phyloP scores from a whole-genome alignment of 805 yeast genomes.

The Wickerhamomyces bisporus region DNA sequence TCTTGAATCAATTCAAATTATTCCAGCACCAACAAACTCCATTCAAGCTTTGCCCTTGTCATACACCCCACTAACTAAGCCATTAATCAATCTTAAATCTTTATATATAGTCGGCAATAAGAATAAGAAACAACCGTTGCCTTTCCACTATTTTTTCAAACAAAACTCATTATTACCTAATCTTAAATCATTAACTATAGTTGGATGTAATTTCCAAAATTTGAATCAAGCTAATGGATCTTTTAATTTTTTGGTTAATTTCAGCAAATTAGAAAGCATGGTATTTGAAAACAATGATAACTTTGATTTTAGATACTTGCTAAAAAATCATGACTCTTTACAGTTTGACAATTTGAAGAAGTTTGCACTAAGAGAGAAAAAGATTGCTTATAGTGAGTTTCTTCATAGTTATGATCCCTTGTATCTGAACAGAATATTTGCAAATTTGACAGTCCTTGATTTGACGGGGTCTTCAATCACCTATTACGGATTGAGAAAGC shows the following conservation, averaged over 20 bases:
- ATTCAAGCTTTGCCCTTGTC: conserved; percentile 4
- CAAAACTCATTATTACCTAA: conserved; percentile 12
- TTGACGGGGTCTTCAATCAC: conserved; percentile 22
- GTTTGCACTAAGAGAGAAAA: conserved; percentile 18
- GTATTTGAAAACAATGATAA: conserved; percentile 19
- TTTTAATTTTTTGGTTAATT: conserved; percentile 19
- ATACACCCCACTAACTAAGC: not conserved
- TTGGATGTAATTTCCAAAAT: conserved; percentile 17
- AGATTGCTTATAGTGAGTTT: conserved; percentile 13
- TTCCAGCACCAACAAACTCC: conserved; percentile 3
- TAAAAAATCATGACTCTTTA: conserved; percentile 16
- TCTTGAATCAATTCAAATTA: conserved; percentile 13
- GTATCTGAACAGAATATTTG: conserved; percentile 13
- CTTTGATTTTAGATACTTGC: conserved; percentile 13
- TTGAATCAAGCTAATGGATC: conserved; percentile 14
- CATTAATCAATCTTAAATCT: conserved; percentile 8
- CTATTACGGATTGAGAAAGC: conserved; percentile 14
- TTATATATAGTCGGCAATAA: conserved; percentile 16
- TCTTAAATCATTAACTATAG: conserved; percentile 12
- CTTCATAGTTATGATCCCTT: conserved; percentile 9
- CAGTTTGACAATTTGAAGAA: conserved; percentile 7
- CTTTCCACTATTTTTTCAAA: conserved; percentile 17
- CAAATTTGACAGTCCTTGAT: conserved; percentile 12
- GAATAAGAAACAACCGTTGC: conserved; percentile 15
- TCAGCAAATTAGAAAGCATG: conserved; percentile 13